Percentiles rank a stretch among this genome's conserved stretches.
phyloP scores from a whole-genome alignment of 192 early-diverging fungal species.

The Coemansia sp. region DNA sequence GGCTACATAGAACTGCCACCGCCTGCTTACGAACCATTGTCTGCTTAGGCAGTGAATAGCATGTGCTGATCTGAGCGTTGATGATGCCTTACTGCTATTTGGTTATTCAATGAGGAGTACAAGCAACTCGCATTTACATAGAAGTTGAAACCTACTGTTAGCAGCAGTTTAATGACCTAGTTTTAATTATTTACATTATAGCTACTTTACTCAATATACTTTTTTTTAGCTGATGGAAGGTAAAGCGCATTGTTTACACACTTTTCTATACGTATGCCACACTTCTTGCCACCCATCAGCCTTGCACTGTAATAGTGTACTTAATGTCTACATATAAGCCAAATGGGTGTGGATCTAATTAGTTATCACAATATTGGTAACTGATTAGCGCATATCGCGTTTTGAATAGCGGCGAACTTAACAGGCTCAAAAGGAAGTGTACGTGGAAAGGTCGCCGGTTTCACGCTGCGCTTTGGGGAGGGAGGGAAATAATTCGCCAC shows the following conservation, averaged over 20 bases:
- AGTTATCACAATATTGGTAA: background rate
- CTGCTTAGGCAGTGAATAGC: background rate
- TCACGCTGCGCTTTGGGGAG: background rate
- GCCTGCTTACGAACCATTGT: no score
- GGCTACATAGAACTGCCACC: background rate
- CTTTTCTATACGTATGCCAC: background rate
- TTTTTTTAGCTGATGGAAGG: background rate
- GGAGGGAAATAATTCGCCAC: background rate
- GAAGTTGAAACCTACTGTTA: background rate
- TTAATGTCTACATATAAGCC: no score
- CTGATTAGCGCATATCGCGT: background rate
- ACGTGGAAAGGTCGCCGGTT: background rate
- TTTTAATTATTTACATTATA: background rate
- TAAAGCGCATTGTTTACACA: background rate
- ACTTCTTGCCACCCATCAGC: background rate
- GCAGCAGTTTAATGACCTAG: background rate
- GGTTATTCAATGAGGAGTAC: background rate
- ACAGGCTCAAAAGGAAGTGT: background rate
- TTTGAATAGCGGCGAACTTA: background rate
- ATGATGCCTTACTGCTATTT: background rate
- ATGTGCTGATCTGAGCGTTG: background rate
- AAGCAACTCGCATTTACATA: background rate
- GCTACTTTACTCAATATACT: background rate
- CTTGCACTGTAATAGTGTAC: background rate
- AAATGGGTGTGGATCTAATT: background rate